Percentiles rank a stretch among this genome's conserved stretches.
Evolutionary conservation across 2,329 filamentous ascomycete genomes (phyloP).

Genomic region (Monilinia polystroma): DNA sequence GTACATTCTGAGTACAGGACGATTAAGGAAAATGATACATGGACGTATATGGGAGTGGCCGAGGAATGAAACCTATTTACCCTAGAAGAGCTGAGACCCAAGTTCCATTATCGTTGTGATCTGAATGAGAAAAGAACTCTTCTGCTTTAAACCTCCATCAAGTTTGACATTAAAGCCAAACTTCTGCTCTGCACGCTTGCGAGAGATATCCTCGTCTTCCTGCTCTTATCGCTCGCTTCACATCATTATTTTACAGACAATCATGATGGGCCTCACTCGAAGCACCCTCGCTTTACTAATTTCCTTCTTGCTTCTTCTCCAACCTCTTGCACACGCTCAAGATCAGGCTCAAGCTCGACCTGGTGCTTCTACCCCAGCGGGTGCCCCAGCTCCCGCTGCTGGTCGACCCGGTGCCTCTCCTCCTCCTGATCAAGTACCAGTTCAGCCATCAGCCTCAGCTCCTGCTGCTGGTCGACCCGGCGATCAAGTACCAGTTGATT

Average conservation of each 20-base stretch:
- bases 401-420: slow-evolving; percentile 2
- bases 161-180: slow-evolving; percentile 6
- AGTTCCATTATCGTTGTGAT: neutral
- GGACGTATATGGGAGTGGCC: neutral
- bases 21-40: neutral
- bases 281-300: slow-evolving; percentile 7
- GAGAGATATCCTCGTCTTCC: slow-evolving; percentile 10
- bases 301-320: neutral
- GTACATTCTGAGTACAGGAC: neutral
- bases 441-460: slow-evolving; percentile 1
- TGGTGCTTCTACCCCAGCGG: neutral
- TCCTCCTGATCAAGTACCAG: slow-evolving; percentile 2
- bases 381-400: neutral
- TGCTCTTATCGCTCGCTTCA: neutral
- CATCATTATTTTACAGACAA: neutral
- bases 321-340: slow-evolving; percentile 13
- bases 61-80: neutral
- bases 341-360: slow-evolving; percentile 15
- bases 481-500: neutral
- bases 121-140: neutral
- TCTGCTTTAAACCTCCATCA: neutral
- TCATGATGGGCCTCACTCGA: slow-evolving; percentile 17
- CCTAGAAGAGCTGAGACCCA: neutral
- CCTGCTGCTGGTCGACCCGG: slow-evolving; percentile 6
- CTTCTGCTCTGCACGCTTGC: slow-evolving; percentile 4